Percentiles rank a stretch among this genome's conserved stretches.
Evolutionary conservation across 331 rosid species (phyloP).

Genomic region (Rhamnella rubrinervis): DNA sequence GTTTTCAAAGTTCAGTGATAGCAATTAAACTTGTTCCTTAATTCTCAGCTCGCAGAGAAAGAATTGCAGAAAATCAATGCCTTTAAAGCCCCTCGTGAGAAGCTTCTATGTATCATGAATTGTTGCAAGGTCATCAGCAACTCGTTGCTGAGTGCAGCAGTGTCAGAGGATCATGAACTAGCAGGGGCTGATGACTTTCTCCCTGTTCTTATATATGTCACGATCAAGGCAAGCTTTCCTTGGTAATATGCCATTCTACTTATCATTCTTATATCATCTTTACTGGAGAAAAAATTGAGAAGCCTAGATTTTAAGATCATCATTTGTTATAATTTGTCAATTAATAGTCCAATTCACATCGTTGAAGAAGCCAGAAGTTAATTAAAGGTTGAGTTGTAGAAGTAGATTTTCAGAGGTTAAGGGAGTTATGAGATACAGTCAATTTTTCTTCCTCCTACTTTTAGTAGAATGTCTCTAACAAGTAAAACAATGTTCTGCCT

Average conservation of each 20-base stretch:
- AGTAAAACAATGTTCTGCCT: no score
- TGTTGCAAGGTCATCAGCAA: conserved; percentile 77
- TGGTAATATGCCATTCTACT: conserved; percentile 56
- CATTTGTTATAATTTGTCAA: no score
- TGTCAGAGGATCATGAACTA: conserved; percentile 57
- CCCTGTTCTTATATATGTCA: conserved; percentile 71
- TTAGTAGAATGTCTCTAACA: no score
- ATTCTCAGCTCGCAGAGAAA: conserved; percentile 63
- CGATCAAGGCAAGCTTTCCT: conserved; percentile 80
- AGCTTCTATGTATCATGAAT: conserved; percentile 55
- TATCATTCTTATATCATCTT: not conserved
- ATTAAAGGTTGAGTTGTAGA: no score
- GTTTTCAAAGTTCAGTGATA: not conserved
- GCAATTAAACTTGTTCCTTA: not conserved
- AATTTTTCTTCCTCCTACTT: no score
- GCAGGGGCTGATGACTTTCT: conserved; percentile 83
- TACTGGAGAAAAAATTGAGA: no score
- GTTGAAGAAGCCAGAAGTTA: no score
- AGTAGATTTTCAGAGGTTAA: no score
- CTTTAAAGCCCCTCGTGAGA: conserved; percentile 70
- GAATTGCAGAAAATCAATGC: conserved; percentile 64
- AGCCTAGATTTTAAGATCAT: no score
- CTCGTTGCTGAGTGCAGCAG: conserved; percentile 59
- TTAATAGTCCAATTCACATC: no score
- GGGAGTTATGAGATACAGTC: no score